Conservation (phyloP, 2,329 filamentous ascomycete genomes). For the Aspergillus flavus region DNA sequence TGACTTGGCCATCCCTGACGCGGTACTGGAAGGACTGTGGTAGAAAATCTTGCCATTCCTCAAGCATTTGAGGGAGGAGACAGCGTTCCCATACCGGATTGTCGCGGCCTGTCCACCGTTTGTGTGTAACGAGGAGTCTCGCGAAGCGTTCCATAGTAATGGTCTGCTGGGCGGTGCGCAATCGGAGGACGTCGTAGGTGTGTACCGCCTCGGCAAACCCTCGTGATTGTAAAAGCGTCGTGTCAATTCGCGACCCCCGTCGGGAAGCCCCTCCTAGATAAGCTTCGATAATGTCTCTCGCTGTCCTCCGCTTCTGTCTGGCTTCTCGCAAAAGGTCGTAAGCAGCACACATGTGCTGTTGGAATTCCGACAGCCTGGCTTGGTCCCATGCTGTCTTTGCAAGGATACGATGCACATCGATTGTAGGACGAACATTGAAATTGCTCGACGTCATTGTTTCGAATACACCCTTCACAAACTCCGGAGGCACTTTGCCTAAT, state of each 20-base stretch:
- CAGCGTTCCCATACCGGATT: conserved; percentile 34
- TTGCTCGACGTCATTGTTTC: conserved; percentile 61
- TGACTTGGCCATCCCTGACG: conserved; percentile 43
- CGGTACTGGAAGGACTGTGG: conserved; percentile 41
- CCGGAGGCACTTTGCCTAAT: conserved; percentile 39
- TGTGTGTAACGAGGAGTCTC: conserved; percentile 23
- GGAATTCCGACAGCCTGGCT: conserved; percentile 24
- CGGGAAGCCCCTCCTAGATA: conserved; percentile 21
- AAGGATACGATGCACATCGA: conserved; percentile 55
- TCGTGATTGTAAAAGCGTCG: conserved; percentile 24
- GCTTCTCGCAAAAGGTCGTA: conserved; percentile 35
- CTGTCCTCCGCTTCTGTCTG: conserved; percentile 28
- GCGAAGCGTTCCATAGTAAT: conserved; percentile 26
- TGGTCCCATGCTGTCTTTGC: conserved; percentile 31
- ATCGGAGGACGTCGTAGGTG: conserved; percentile 35
- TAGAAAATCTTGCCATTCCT: conserved; percentile 53
- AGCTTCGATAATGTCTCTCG: conserved; percentile 28
- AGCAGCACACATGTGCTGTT: conserved; percentile 30
- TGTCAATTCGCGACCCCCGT: conserved; percentile 6
- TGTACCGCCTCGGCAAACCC: conserved; percentile 34
- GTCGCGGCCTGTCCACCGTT: conserved; percentile 21
- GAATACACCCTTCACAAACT: conserved; percentile 59
- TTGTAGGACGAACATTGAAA: conserved; percentile 58
- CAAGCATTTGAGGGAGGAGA: conserved; percentile 48
- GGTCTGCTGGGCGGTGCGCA: conserved; percentile 33